Evolutionary conservation across 495 filamentous ascomycete species (phyloP), one percentile per base, ranked within the genome.

Genomic region (Hamigera avellanea): DNA sequence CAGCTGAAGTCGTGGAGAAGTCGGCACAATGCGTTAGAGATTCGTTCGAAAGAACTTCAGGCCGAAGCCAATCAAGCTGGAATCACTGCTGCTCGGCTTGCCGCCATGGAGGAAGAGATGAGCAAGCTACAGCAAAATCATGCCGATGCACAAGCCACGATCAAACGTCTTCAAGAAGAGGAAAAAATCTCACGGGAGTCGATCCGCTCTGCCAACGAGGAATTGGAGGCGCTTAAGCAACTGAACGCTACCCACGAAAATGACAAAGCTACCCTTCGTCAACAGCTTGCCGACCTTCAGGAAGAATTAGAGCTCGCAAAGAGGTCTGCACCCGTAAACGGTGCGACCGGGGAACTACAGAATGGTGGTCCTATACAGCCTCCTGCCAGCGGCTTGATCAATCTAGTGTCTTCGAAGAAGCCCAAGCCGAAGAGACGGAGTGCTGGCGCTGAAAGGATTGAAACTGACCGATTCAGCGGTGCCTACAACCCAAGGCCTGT

Each of bases 51-150:
- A 64, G 91, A 95, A 53, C 76, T 99, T 26, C 93, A 96, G 59
- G 73, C 76, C 6, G 93, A 99, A 59, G 91, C 91, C 35, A 98
- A 98, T 57, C 88, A 96, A 65, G 91, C 87, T 34, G 91, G 93
- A 63, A 95, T 95, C 44, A 83, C 80, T 16, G 84, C 86, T 27
- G 93, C 93, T 40, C 79, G 83, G 35, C 65, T 99, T 21, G 73
- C 78, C 27, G 86, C 78, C 6, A 81, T 96, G 75, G 91, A 95
- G 55, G 79, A 82, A 36, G 91, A 96, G 49, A 94, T 95, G 86
- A 81, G 74, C 69, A 81, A 75, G 54, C 67, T 96, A n/a, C 86
- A 94, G 54, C 64, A 75, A 25, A 86, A 67, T 50, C 86, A 88
- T 60, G 78, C 87, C 32, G 91, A 99, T 39, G 86, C 83, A 33